Evolutionary conservation across 768 basidiomycete species (phyloP).

Genomic region (Tremella fuciformis): DNA sequence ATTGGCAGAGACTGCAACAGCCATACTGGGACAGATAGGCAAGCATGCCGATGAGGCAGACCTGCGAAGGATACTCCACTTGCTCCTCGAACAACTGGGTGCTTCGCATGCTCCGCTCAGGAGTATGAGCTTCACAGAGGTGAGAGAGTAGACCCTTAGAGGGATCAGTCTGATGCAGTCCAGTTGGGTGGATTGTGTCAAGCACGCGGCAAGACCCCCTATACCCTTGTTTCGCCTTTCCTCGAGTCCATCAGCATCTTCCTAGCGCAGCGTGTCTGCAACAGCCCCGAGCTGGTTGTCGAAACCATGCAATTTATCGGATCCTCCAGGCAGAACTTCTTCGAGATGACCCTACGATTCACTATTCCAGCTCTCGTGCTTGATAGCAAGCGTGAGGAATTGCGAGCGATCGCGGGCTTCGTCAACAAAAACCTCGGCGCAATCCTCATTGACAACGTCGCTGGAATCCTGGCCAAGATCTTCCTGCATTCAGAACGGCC

Average conservation of each 20-base stretch:
- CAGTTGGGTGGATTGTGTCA: constrained; percentile 16
- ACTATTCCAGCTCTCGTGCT: constrained; percentile 42
- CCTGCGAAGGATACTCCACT: constrained; percentile 27
- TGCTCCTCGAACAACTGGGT: constrained; percentile 38
- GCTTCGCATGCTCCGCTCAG: constrained; percentile 26
- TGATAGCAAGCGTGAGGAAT: constrained; percentile 16
- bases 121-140: constrained; percentile 42
- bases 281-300: constrained; percentile 27
- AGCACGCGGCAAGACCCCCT: constrained; percentile 38
- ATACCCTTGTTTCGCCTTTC: constrained; percentile 39
- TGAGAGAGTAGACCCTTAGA: constrained; percentile 10
- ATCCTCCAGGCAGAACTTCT: constrained; percentile 32
- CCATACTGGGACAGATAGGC: constrained; percentile 31
- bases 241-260: constrained; percentile 41
- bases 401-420: constrained; percentile 30
- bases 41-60: constrained; percentile 19
- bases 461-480: constrained; percentile 31
- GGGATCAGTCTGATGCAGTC: no score
- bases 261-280: constrained; percentile 23
- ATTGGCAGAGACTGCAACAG: constrained; percentile 20
- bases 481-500: constrained; percentile 31
- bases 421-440: constrained; percentile 30
- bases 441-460: constrained; percentile 35
- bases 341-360: constrained; percentile 37
- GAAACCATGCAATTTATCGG: constrained; percentile 43